Evolutionary conservation across 2,329 filamentous ascomycete genomes (phyloP), one percentile per base, ranked within the genome.

Genomic region (Xylariaceae sp.): DNA sequence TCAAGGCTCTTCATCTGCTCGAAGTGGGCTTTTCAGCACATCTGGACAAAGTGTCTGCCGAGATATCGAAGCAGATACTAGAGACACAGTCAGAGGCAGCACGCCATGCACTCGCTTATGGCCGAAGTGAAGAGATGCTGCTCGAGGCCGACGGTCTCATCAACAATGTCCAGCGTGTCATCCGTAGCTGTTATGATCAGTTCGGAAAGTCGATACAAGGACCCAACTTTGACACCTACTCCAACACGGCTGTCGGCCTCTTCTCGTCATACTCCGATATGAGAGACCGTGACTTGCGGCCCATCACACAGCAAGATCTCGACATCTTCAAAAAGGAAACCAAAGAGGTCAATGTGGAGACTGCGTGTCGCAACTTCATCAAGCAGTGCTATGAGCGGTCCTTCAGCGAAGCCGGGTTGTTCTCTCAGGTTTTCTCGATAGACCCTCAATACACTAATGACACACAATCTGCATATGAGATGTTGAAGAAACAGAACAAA

Each of bases 1-100:
- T 81, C 27, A 83, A 83, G 58, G 78, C 82, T 0, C 71, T 86
- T 10, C 81, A 84, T 59, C 69, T 85, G 11, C 71, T 85, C 6
- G 81, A 83, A 53, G 75, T 81, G 22, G 79, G 75, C 22, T 80
- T 81, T 62, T 77, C 71, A 9, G 71, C 67, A 22, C 75, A 74
- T 10, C 66, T 81, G 19, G 77, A 82, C 47, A 76, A 71, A 48
- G 71, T 79, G 5, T 80, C 78, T 0, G 62, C 71, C 2, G 80
- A 82, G n/a, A 71, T 83, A 40, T 71, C 75, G 0, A 71, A 73
- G 36, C 80, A 82, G 56, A 75, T 83, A 22, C 64, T 70, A 0
- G 72, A 71, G 4, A 81, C 78, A 0, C 75, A 81, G 54, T 82
- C 80, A 1, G 78, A 82, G 51, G 79, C 80, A 1, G 78, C 81